Evolutionary conservation across 73 alveolate genomes (phyloP).

Genomic region (Stentor roeselii): DNA sequence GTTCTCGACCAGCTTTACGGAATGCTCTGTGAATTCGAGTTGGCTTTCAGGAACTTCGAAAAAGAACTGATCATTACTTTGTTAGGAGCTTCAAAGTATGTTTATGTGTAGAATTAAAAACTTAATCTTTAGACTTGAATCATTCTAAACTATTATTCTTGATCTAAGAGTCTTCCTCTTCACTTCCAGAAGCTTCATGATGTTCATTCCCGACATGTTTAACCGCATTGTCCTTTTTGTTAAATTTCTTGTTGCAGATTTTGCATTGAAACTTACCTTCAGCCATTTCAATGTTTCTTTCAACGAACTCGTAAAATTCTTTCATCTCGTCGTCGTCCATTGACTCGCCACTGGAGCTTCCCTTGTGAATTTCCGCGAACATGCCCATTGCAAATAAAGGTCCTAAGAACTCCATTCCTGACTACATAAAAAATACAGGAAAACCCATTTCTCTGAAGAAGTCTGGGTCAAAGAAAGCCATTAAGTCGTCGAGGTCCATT

Average conservation of each 20-base stretch:
- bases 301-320: neutral
- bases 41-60: too few relatives aligned
- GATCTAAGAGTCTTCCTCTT: neutral
- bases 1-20: too few relatives aligned
- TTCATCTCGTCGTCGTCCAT: conserved; percentile 12
- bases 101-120: too few relatives aligned
- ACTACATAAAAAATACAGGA: neutral
- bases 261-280: neutral
- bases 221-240: neutral
- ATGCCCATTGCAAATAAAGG: conserved; percentile 1
- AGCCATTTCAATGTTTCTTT: neutral
- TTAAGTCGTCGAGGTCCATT: neutral
- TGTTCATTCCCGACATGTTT: conserved; percentile 18
- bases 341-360: conserved; percentile 9
- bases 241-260: neutral
- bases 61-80: too few relatives aligned
- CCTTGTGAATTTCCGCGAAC: conserved; percentile 1
- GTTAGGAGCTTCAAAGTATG: too few relatives aligned
- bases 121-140: too few relatives aligned
- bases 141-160: neutral
- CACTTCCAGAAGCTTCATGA: neutral
- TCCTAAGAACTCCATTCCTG: conserved; percentile 21
- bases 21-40: too few relatives aligned
- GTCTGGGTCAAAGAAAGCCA: neutral
- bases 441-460: conserved; percentile 4